Base-by-base conservation (phyloP, 2,329 filamentous ascomycete species). In the Cladophialophora carrionii region DNA sequence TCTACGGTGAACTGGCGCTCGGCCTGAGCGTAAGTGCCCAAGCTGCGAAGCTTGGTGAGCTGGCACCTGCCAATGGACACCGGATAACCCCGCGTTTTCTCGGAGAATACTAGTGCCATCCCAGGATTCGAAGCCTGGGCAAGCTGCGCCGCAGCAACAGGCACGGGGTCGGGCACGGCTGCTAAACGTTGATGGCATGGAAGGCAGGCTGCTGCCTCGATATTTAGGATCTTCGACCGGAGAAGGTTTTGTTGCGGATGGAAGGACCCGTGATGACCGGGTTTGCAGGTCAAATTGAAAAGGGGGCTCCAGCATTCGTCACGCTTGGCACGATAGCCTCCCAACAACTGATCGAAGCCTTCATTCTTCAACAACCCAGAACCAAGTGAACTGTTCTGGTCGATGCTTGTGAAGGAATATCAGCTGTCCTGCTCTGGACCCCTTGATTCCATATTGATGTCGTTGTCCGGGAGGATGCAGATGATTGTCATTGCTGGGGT, bases 41-140 rank as follows among this genome's bases (percentile, higher is more conserved):
- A 24, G 46, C 31, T 37, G 31, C 24, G 46, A 31, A 48, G 31
- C 22, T 43, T 26, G 46, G 31, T 53, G 57, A 17, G 20, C 26
- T 52, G n/a, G 22, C 57, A 41, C 22, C 22, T 6, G 57, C 32
- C 22, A 41, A 31, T 12, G 31, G 20, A 57, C 20, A 7, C 51
- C 60, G 60, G 60, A 62, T 52, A 62, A 62, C 60, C 60, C 60
- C 60, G 60, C 60, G 53, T 57, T 56, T 41, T 54, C 26, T 57
- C 53, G 52, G 53, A 29, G 60, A 57, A 48, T 52, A 12, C 48
- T 43, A 43, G 51, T 48, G 43, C 37, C 22, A n/a, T 48, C 20
- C 32, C 59, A 54, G 51, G 46, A 55, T 31, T 46, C 49, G 51
- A 55, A n/a, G 53, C 41, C 31, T 10, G 29, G 37, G 24, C 6